Conservation (phyloP, 305 asterid species). For the Fraxinus nigra region DNA sequence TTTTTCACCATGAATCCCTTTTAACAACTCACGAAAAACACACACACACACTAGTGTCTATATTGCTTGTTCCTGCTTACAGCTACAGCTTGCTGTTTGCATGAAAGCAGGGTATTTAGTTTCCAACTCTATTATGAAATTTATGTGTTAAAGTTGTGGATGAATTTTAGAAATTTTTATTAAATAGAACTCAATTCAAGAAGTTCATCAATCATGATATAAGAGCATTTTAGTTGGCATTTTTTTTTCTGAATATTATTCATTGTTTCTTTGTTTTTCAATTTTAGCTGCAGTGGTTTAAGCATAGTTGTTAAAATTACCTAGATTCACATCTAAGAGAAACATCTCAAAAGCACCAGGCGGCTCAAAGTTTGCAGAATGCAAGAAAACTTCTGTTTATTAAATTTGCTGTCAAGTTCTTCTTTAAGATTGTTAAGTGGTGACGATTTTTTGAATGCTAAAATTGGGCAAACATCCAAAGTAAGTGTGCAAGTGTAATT, state of each 20-base stretch:
- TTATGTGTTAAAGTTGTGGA: neutral
- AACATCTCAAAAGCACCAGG: neutral
- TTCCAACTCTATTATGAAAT: constrained; percentile 7
- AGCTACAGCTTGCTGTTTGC: constrained; percentile 20
- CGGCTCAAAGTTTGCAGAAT: neutral
- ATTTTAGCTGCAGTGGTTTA: neutral
- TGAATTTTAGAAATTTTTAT: neutral
- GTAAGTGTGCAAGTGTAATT: constrained; percentile 17
- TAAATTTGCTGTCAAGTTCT: neutral
- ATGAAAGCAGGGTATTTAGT: constrained; percentile 6
- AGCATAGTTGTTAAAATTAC: neutral
- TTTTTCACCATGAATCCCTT: neutral
- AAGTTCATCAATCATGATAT: neutral
- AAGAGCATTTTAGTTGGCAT: neutral
- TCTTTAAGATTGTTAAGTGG: neutral
- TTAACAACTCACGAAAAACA: neutral
- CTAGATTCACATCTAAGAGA: neutral
- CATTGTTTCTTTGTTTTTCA: neutral
- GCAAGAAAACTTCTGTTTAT: neutral
- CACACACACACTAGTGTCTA: neutral
- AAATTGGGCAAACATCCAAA: neutral
- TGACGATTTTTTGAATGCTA: neutral
- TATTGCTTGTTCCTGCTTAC: constrained; percentile 11
- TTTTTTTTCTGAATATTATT: neutral
- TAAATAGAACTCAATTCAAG: neutral